These are phyloP conservation scores for Combretum micranthum DNA, from an alignment of 345 rosid genomes.

Conservation along the genomic window DNA sequence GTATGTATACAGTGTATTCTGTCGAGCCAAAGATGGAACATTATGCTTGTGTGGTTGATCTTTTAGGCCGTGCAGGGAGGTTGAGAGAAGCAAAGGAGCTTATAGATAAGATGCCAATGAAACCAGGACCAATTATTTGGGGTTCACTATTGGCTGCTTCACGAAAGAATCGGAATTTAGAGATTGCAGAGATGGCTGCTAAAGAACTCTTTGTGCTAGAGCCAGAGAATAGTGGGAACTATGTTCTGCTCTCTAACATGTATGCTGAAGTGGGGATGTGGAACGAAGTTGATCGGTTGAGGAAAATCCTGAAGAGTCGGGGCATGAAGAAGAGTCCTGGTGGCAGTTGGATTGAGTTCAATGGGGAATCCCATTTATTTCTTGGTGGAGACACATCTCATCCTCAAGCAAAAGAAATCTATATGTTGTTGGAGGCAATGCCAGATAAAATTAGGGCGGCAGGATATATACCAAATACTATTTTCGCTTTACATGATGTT, in stretches of 20 bases:
- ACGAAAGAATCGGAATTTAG: conserved; percentile 30
- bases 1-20: conserved; percentile 29
- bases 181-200: conserved; percentile 30
- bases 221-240: conserved; percentile 49
- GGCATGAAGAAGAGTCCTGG: conserved; percentile 32
- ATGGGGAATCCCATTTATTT: conserved; percentile 25
- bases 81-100: conserved; percentile 38
- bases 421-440: conserved; percentile 18
- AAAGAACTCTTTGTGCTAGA: conserved; percentile 44
- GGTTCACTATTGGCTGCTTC: conserved; percentile 54
- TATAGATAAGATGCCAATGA: conserved; percentile 41
- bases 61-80: conserved; percentile 51
- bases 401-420: conserved; percentile 16
- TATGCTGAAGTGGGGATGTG: conserved; percentile 64
- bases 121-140: conserved; percentile 45
- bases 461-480: conserved; percentile 28
- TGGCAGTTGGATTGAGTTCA: conserved; percentile 34
- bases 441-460: conserved; percentile 14
- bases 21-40: conserved; percentile 40
- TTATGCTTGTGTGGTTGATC: conserved; percentile 53
- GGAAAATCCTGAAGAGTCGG: conserved; percentile 28
- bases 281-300: conserved; percentile 36
- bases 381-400: conserved; percentile 28
- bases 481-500: conserved; percentile 26
- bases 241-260: conserved; percentile 50